Base-by-base conservation (phyloP, 768 basidiomycete genomes). In the Amanita polypyramis region DNA sequence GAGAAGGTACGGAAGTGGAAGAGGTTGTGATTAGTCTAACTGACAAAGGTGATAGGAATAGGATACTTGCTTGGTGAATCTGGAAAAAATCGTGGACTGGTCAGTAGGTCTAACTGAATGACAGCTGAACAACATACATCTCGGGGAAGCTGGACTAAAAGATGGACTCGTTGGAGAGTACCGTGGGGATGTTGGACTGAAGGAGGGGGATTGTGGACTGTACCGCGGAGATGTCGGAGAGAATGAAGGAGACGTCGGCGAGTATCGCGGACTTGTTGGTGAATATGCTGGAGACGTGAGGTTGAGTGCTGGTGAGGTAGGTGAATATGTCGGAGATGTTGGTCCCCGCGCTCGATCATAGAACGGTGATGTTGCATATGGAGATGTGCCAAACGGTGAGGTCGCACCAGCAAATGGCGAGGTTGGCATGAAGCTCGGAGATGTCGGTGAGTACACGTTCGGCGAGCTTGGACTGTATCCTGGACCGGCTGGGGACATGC, bases 381-480 rank as follows among this genome's bases (percentile, higher is more conserved):
- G 83, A 1, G 84, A 87, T 1, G 85, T 80, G 15, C 80, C 81
- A 45, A 86, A 89, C 2, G 89, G 85, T 38, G 89, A 90, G 1
- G 85, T 85, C 0, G 82, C 83, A n/a, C 82, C 83, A 11, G 72
- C 74, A 55, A 84, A 93, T 12, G 91, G 86, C 7, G 89, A 90
- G 52, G 82, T 83, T 10, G 87, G 85, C 7, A 86, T 83, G 61
- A 89, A 92, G 4, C 70, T 70, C 0, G 93, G 92, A 0, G 93
- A 94, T 2, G 88, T 92, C 0, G 89, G 88, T 0, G 89, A 88
- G 53, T 90, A 93, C 10, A 80, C 79, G 54, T 84, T 91, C 7
- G 91, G 94, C 2, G 92, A 95, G 52, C 87, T 87, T 3, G 93
- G 92, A 54, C 87, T 91, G 71, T 94, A 96, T 5, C 83, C 83